Evolutionary conservation across 768 basidiomycete species (phyloP).

Genomic region (Neoboletus subvelutipes): DNA sequence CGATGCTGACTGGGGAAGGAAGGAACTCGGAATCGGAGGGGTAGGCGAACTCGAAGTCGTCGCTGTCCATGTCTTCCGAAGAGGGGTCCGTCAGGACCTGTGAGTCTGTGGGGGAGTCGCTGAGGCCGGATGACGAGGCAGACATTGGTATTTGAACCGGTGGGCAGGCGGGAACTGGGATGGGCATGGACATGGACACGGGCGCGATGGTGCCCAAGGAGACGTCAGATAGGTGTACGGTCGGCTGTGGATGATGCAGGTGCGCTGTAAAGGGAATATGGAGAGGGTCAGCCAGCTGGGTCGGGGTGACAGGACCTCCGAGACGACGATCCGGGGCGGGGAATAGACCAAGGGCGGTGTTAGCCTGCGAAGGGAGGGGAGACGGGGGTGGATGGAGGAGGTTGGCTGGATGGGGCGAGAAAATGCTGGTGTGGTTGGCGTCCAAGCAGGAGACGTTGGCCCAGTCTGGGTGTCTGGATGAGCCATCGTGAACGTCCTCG

Average conservation of each 20-base stretch:
- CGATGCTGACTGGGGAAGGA: constrained; percentile 8
- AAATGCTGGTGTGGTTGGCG: neutral
- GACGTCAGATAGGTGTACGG: constrained; percentile 28
- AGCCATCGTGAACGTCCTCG: neutral
- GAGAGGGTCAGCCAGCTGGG: neutral
- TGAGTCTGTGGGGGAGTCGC: constrained; percentile 4
- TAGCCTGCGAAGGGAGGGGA: neutral
- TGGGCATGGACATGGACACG: neutral
- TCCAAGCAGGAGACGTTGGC: neutral
- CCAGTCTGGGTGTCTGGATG: neutral
- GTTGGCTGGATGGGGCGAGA: neutral
- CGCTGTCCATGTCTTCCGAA: constrained; percentile 20
- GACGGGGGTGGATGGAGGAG: neutral
- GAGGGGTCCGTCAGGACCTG: neutral
- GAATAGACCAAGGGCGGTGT: constrained; percentile 11
- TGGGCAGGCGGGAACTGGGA: neutral
- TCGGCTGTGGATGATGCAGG: constrained; percentile 11
- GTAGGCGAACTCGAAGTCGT: constrained; percentile 17
- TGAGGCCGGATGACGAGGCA: neutral
- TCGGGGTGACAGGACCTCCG: neutral
- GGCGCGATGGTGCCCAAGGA: neutral
- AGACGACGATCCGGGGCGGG: constrained; percentile 7
- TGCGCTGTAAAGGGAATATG: neutral
- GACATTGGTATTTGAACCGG: constrained; percentile 6
- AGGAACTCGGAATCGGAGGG: constrained; percentile 27